Evolutionary conservation across 2,329 filamentous ascomycete genomes (phyloP), one percentile per base, ranked within the genome.

Genomic region (Aureobasidium sp.): DNA sequence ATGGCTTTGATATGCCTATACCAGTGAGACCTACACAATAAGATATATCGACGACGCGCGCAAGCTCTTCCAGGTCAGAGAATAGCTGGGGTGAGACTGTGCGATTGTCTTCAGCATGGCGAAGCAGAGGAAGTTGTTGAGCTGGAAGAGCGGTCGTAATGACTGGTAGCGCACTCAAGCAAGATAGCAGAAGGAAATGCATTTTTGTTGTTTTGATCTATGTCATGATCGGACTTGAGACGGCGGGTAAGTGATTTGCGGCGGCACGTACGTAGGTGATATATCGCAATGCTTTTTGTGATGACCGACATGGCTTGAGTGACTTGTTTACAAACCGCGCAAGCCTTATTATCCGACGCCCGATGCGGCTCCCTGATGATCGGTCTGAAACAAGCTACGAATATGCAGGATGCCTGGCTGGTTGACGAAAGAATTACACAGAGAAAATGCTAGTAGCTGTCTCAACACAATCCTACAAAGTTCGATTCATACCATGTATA

Each of bases 11-110:
- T 65, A 99, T 87, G 43, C 93, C 94, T 61, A 96, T 83, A 12
- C 92, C 92, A 0, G 89, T 87, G 5, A 83, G 87, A 65, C 92
- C 92, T 63, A 97, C 89, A 74, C 94, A 99, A 76, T 97, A 97
- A 52, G 91, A 81, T 64, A 97, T 94, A 73, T 99, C 94, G 65
- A 97, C 93, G 29, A 97, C 83, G 60, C 92, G 87, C n/a, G 93
- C 85, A 61, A 93, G 80, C 70, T 96, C 89, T 75, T 97, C 92
- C 15, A 99, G 85, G 20, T 90, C 87, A 63, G 83, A 78, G 76
- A 96, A 97, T 65, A 97, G 81, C 27, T 79, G 70, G 32, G 76
- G 70, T 5, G 88, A 86, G 62, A 94, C 72, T 36, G 72, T 68
- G 66, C 70, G 73, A 65, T 69, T 69, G 65, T 70, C 71, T 67